Evolutionary conservation across 2,329 filamentous ascomycete species (phyloP).

Genomic region (Alternaria tenuissima): DNA sequence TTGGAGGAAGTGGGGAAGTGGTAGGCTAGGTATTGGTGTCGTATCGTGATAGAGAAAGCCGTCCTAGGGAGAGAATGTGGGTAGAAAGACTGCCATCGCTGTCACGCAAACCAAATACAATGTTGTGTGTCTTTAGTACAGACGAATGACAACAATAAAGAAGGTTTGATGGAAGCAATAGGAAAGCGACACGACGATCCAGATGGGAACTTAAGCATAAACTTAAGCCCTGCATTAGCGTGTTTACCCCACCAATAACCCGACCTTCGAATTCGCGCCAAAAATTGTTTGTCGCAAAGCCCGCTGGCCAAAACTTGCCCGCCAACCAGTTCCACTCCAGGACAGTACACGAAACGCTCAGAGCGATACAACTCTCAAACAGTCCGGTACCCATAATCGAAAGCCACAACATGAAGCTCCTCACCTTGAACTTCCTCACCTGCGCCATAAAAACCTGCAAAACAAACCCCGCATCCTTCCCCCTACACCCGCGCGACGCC

Average conservation of each 20-base stretch:
- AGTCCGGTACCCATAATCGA: neutral
- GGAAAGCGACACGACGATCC: neutral
- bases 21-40: neutral
- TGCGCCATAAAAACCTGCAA: constrained; percentile 98
- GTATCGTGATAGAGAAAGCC: neutral
- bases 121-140: neutral
- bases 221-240: constrained; percentile 24
- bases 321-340: constrained; percentile 49
- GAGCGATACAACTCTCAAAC: neutral
- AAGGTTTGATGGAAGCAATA: neutral
- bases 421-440: constrained; percentile 95
- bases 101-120: neutral
- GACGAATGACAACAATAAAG: neutral
- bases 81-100: neutral
- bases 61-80: neutral
- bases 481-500: constrained; percentile 89
- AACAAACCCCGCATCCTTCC: constrained; percentile 78
- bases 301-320: neutral
- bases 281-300: constrained; percentile 12
- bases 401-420: constrained; percentile 76
- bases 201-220: constrained; percentile 27
- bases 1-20: constrained; percentile 23
- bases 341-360: neutral
- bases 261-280: neutral
- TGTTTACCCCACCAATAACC: constrained; percentile 2